These are phyloP conservation scores for Pulicaria dysenterica DNA, from an alignment of 129 eudicot species.

Conservation along the genomic window DNA sequence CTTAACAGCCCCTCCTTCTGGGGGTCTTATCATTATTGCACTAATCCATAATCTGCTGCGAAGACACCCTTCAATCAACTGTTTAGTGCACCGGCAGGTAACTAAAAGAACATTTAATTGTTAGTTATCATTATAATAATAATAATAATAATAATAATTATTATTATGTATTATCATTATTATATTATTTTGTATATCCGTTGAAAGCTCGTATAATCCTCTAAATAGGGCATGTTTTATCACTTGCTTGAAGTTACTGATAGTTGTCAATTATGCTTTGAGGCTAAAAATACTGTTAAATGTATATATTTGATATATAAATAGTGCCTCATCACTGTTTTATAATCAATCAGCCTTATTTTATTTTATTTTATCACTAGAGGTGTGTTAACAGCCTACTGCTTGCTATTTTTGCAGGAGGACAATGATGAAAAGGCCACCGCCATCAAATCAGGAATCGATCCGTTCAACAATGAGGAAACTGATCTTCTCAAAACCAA, in stretches of 20 bases:
- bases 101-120: background rate
- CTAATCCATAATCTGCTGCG: slow-evolving; percentile 82
- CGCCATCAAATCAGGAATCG: slow-evolving; percentile 55
- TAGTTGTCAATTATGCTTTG: background rate
- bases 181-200: too few species aligned
- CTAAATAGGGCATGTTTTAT: too few species aligned
- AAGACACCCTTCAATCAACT: slow-evolving; percentile 89
- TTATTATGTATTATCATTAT: too few species aligned
- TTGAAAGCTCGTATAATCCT: too few species aligned
- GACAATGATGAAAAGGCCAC: slow-evolving; percentile 33
- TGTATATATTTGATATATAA: background rate
- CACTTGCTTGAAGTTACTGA: background rate
- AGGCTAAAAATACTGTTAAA: background rate
- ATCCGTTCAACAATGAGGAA: slow-evolving; percentile 74
- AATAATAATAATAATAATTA: too few species aligned
- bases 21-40: slow-evolving; percentile 71
- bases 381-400: background rate
- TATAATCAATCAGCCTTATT: background rate
- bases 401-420: slow-evolving; percentile 42
- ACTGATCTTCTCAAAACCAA: slow-evolving; percentile 60
- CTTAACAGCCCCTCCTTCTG: slow-evolving; percentile 80
- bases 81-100: slow-evolving; percentile 74
- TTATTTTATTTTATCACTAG: background rate
- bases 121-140: background rate
- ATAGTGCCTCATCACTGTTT: background rate